Evolutionary conservation across 768 basidiomycete species (phyloP), one percentile per base, ranked within the genome.

Genomic region (Mycena maculata): DNA sequence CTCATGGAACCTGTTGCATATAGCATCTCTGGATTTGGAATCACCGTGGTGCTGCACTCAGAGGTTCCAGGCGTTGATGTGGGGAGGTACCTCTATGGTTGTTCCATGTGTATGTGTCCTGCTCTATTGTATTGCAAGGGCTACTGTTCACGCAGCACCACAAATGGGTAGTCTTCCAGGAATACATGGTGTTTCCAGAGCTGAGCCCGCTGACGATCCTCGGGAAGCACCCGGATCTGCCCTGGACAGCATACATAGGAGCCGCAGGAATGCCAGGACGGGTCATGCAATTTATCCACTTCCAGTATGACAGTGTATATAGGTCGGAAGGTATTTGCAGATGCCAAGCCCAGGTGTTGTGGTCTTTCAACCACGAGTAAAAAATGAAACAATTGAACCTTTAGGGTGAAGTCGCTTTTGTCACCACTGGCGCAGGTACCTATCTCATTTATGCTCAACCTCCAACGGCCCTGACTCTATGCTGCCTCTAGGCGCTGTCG

Each of bases 211-310:
- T 48, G 18, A 12, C 6, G 25, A 8, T 48, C 13, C 7, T 48
- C 11, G 47, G 28, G 47, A 48, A 48, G 25, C 12, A 27, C 25
- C 25, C 23, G 5, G 13, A 48, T 2, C 25, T 48, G 15, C 47
- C 47, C 12, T 48, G 47, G 47, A 27, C 47, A 13, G 47, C 20
- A 13, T 48, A 48, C 47, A 27, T 48, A 23, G 47, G 47, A 6
- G 47, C 47, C 2, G 47, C 47, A 3, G 47, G 63, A 68, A 48
- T 48, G 47, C 47, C 47, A 2, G 47, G 47, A n/a, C n/a, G n/a
- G n/a, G n/a, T n/a, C n/a, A n/a, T n/a, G n/a, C n/a, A n/a, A n/a
- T n/a, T n/a, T n/a, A n/a, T n/a, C n/a, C n/a, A 6, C 8, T 42
- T 6, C 41, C 25, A 10, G 47, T 11, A 27, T 27, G 25, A 48